A percentile compares a stretch with the other conserved stretches of the same genome.
Evolutionary conservation across 345 rosid genomes (phyloP).

Genomic region (Citrus cavaleriei): DNA sequence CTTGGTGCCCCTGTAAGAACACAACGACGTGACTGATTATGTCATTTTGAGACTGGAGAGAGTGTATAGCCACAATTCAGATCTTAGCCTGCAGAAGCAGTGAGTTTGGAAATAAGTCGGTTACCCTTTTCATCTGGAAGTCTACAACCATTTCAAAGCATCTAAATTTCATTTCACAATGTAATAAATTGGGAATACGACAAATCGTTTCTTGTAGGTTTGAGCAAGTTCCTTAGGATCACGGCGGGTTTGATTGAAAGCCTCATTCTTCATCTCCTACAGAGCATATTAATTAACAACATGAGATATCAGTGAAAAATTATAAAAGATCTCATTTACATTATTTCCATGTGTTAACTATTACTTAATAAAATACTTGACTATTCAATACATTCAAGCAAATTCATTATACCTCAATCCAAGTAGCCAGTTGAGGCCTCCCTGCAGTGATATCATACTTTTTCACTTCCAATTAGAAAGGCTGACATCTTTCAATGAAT

Average conservation of each 20-base stretch:
- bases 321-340: too few relatives aligned
- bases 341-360: too few relatives aligned
- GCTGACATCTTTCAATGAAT: conserved; percentile 59
- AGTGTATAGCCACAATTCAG: conserved; percentile 2
- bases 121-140: not conserved
- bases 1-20: not conserved
- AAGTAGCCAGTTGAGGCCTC: conserved; percentile 64
- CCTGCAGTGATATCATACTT: conserved; percentile 54
- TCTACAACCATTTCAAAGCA: not conserved
- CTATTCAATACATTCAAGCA: not conserved
- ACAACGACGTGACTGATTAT: not conserved
- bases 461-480: conserved; percentile 47
- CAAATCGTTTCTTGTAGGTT: conserved; percentile 41
- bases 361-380: too few relatives aligned
- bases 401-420: conserved; percentile 61
- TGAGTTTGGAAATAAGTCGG: not conserved
- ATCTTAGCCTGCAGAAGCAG: conserved; percentile 17
- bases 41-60: not conserved
- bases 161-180: not conserved
- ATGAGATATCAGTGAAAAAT: too few relatives aligned
- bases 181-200: conserved; percentile 23
- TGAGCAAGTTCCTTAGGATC: conserved; percentile 60
- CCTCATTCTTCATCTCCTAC: conserved; percentile 67
- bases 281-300: not conserved
- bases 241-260: conserved; percentile 57